Evolutionary conservation across 164 flowering plant genomes (phyloP), one percentile per base, ranked within the genome.

Genomic region (Platanus orientalis): DNA sequence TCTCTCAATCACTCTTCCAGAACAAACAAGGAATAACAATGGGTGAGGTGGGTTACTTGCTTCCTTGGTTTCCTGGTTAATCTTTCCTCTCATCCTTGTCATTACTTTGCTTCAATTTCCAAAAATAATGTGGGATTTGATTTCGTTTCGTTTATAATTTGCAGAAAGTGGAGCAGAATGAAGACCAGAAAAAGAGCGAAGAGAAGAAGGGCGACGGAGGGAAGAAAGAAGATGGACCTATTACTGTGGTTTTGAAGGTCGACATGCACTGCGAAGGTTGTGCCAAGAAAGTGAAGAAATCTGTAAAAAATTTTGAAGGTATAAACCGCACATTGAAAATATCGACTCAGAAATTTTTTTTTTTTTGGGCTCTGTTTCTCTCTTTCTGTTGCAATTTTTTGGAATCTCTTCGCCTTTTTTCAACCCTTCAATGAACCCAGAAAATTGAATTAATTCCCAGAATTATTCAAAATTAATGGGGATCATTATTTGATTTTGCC

Each of bases 231-330:
- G 90, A 71, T 29, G 83, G 77, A 1, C 25, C 67, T 3, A 50
- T 66, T 66, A 67, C 92, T 57, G 76, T 72, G 50, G 85, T 92
- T 26, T 66, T 79, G 56, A 93, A 87, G 76, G 64, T 88, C 11
- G 96, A 93, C 61, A 70, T 93, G 89, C 98, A 93, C 78, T 93
- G 98, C 57, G 90, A 87, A 32, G 97, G 97, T 0, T 93, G 98
- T 54, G 94, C 90, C 3, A 77, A 79, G 72, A 92, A 86, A 76
- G 75, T 90, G 73, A 76, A 61, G 53, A 71, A 71, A 32, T 70
- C 78, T 42, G 66, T 88, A 52, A 71, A 64, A 21, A 58, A 64
- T 19, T 73, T 76, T 19, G 79, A 81, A 19, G 98, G 98, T n/a
- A n/a, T 92, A 80, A 26, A 14, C 2, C 13, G 2, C 47, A 9